Conservation (phyloP, 257 asterid genomes). For the Avicennia marina region DNA sequence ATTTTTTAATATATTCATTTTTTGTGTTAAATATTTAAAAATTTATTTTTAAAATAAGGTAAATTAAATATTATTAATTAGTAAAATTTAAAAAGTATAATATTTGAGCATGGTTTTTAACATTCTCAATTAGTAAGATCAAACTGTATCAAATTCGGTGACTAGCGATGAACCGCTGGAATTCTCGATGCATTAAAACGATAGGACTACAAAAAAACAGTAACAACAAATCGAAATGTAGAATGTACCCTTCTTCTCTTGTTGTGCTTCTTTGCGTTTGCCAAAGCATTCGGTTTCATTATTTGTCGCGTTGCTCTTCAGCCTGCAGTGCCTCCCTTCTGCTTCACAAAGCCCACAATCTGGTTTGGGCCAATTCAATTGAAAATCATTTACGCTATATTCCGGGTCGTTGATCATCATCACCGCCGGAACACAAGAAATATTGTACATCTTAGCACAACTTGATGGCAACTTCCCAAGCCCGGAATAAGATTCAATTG, state of each 20-base stretch:
- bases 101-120: too few relatives aligned
- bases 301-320: constrained; percentile 28
- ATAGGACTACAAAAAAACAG: too few relatives aligned
- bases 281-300: constrained; percentile 44
- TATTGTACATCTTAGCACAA: constrained; percentile 54
- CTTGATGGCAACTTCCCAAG: constrained; percentile 19
- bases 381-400: constrained; percentile 8
- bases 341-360: constrained; percentile 53
- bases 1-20: too few relatives aligned
- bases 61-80: too few relatives aligned
- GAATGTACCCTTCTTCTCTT: constrained; percentile 20
- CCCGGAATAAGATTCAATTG: constrained; percentile 23
- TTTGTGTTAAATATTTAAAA: too few relatives aligned
- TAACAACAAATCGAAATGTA: too few relatives aligned
- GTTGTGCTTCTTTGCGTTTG: constrained; percentile 26
- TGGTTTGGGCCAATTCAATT: constrained; percentile 50
- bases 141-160: too few relatives aligned
- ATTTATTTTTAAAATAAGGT: too few relatives aligned
- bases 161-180: too few relatives aligned
- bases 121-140: too few relatives aligned
- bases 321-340: constrained; percentile 36
- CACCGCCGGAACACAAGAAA: constrained; percentile 33
- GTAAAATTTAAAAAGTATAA: too few relatives aligned
- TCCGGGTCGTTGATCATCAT: constrained; percentile 21
- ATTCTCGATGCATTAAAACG: too few relatives aligned